These are phyloP conservation scores for Meyerozyma smithsonii DNA, from an alignment of 1,139 yeast species.

Conservation along the genomic window DNA sequence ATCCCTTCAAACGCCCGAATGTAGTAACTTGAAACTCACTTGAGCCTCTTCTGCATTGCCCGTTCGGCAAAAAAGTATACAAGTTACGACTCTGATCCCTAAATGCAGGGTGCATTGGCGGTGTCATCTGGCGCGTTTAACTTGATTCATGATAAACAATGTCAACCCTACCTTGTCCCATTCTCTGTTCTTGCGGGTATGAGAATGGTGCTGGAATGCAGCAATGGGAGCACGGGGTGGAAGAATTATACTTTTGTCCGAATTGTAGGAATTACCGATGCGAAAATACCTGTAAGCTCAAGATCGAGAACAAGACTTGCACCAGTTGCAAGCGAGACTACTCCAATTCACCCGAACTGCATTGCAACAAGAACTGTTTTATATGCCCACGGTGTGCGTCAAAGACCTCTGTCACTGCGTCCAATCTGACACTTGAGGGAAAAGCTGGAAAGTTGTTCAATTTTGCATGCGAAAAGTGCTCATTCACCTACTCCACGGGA, in stretches of 20 bases:
- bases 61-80: not conserved
- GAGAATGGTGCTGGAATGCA: not conserved
- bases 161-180: too few species aligned
- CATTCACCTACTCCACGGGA: slow-evolving; percentile 10
- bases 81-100: too few species aligned
- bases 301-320: slow-evolving; percentile 11
- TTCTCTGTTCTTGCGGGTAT: not conserved
- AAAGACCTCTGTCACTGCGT: slow-evolving; percentile 7
- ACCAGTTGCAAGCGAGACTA: slow-evolving; percentile 12
- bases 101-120: not conserved
- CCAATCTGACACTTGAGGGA: slow-evolving; percentile 5
- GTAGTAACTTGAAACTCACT: not conserved
- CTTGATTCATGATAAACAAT: too few species aligned
- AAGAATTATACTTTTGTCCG: slow-evolving; percentile 12
- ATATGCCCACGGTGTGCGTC: slow-evolving; percentile 12
- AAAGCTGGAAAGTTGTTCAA: slow-evolving; percentile 10
- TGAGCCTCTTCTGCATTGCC: not conserved
- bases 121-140: too few species aligned
- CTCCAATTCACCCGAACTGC: slow-evolving; percentile 4
- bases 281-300: slow-evolving; percentile 6
- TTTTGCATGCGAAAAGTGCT: slow-evolving; percentile 11
- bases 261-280: slow-evolving; percentile 9
- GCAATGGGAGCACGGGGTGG: not conserved
- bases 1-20: not conserved
- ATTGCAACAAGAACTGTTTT: slow-evolving; percentile 11